Conservation (phyloP, 257 asterid genomes). For the Gynochthodes officinalis region DNA sequence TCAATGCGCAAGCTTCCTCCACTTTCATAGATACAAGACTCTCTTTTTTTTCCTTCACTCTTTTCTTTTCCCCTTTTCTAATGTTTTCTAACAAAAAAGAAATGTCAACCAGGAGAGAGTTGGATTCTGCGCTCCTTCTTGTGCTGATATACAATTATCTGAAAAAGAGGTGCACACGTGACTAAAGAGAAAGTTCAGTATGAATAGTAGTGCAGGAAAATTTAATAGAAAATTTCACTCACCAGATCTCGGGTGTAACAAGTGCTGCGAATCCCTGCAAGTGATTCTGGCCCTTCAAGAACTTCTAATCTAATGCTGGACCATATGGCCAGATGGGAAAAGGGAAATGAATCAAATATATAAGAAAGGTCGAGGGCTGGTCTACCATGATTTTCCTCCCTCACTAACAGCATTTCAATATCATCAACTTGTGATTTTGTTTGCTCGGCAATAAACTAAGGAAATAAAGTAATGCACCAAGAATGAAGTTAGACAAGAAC, state of each 20-base stretch:
- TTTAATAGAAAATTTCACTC: constrained; percentile 9
- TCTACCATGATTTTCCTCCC: constrained; percentile 4
- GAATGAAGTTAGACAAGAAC: not conserved
- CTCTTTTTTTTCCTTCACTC: too few species aligned
- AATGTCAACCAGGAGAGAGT: not conserved
- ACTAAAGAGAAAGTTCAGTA: too few species aligned
- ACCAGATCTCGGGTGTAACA: constrained; percentile 18
- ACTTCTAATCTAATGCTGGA: constrained; percentile 14
- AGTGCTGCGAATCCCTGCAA: constrained; percentile 10
- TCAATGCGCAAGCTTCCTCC: not conserved
- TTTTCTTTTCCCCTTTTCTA: not conserved
- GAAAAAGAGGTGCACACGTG: too few species aligned
- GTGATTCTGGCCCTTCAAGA: constrained; percentile 26
- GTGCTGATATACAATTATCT: constrained; percentile 25
- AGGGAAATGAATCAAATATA: constrained; percentile 4
- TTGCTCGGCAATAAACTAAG: constrained; percentile 29
- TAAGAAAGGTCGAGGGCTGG: constrained; percentile 8
- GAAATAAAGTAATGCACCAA: not conserved
- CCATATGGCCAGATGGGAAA: constrained; percentile 5
- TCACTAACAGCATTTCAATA: constrained; percentile 22
- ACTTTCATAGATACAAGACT: too few species aligned
- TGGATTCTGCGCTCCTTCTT: constrained; percentile 8
- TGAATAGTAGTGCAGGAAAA: not conserved
- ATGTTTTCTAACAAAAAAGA: not conserved
- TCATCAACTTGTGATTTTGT: constrained; percentile 21